Base-by-base conservation (phyloP, 1,139 yeast genomes). In the Waltiozyma sp. region DNA sequence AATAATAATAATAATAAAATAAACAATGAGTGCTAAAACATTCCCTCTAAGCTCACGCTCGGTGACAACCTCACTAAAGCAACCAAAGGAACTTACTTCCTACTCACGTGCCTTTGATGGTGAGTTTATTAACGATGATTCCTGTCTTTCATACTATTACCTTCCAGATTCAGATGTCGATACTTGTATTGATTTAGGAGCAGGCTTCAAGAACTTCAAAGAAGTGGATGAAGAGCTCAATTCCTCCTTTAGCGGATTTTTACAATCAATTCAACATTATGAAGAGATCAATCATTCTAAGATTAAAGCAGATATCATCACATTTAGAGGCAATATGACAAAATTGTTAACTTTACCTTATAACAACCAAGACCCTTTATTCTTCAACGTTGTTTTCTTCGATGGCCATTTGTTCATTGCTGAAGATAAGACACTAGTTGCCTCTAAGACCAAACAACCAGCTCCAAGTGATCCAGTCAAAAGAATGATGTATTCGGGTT, bases 331-430 rank as follows among this genome's bases (percentile, higher is more conserved):
- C 1, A 64, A 86, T 38, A 75, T 89, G 77, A 72, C 89, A 38
- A 75, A 72, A 49, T 58, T 87, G 21, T 64, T 87, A 61, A 66
- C 77, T 3, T 62, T 83, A 33, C 88, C 88, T 0, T 78, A 73
- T 53, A 70, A 72, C 43, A 53, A 61, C 28, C 62, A 66, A 36
- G 83, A 83, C 45, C 72, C 74, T n/a, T 62, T 88, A 16, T 77
- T 76, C 48, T 64, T 84, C 44, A 77, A 85, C 49, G 63, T 85
- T 9, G 73, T 70, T 7, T 66, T 67, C 24, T 87, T 73, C 59
- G 96, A 89, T 58, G 95, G 91, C 0, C 95, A 87, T 55, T 61
- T 91, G n/a, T 86, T 88, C 59, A 77, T 91, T 39, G 84, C 80
- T 52, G 72, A 73, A 42, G 84, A 82, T 54, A 68, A 66, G 33